Base-by-base conservation (phyloP, 1,284 basidiomycete species). In the Inonotus hispidus region DNA sequence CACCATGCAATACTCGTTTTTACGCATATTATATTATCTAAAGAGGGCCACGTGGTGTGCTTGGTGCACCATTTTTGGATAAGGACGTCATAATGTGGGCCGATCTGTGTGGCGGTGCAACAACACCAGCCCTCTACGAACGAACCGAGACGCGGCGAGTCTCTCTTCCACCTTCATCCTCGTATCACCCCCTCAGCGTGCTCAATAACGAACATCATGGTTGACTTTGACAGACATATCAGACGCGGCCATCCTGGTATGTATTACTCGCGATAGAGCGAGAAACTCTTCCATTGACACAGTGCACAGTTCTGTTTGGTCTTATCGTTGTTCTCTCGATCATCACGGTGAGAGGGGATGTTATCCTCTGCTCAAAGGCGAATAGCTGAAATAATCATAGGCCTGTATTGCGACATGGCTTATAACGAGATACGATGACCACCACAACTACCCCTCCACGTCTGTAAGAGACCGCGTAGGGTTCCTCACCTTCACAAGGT, bases 321-420 rank as follows among this genome's bases (percentile, higher is more conserved):
- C 69, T 83, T 45, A 71, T 88, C 50, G 75, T 84, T 58, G 39
- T 85, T 59, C 83, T 88, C 67, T 75, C 76, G 14, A 79, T 85
- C 66, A 80, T 88, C 64, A 81, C 83, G 74, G 83, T 82, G 39
- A 32, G 41, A 21, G n/a, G 19, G 1, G 41, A 7, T 14, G 75
- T 63, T 10, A 10, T 45, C 39, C 13, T 21, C 58, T 29, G 5
- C 21, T 1, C 37, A 29, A 53, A 23, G 3, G 29, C 32, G 38
- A 43, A 14, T 38, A n/a, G 25, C 35, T 21, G n/a, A 53, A 45
- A 19, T 11, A 11, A 23, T 14, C 29, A 45, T 64, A 88, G 86
- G 77, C 89, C 63, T 73, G 82, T 19, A 80, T 90, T 63, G 79
- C 88, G 4, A 82, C 87, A 27, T 92, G 86, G 82, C 78, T 92